These are phyloP conservation scores for Aspergillus oerlinghausenensis DNA, from an alignment of 2,329 filamentous ascomycete species.

Conservation along the genomic window DNA sequence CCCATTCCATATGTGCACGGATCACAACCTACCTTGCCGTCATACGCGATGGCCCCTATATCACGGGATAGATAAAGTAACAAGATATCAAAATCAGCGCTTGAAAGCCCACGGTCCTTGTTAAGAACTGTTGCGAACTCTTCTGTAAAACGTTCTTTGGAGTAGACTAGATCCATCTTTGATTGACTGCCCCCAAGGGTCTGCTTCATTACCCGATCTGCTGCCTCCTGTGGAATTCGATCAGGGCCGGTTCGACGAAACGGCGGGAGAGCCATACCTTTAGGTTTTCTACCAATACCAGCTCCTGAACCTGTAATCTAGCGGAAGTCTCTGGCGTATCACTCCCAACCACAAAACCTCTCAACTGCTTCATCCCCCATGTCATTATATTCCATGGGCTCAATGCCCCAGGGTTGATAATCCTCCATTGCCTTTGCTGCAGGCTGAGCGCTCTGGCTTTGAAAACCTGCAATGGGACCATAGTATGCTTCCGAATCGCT, in stretches of 20 bases:
- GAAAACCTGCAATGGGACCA: slow-evolving; percentile 70
- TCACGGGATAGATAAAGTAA: slow-evolving; percentile 67
- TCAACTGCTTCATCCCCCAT: slow-evolving; percentile 71
- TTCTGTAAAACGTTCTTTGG: slow-evolving; percentile 59
- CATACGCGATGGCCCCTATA: slow-evolving; percentile 48
- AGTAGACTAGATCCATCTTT: slow-evolving; percentile 63
- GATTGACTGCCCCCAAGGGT: slow-evolving; percentile 42
- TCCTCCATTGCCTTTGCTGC: slow-evolving; percentile 64
- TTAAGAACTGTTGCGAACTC: slow-evolving; percentile 54
- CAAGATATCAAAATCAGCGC: slow-evolving; percentile 65
- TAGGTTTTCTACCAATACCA: slow-evolving; percentile 53
- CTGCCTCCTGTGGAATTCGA: slow-evolving; percentile 42
- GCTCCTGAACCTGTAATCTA: slow-evolving; percentile 36
- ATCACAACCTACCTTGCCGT: slow-evolving; percentile 38
- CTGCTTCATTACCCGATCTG: slow-evolving; percentile 50
- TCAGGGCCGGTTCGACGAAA: slow-evolving; percentile 15
- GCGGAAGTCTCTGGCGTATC: slow-evolving; percentile 26
- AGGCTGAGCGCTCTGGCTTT: slow-evolving; percentile 62
- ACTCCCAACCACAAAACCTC: slow-evolving; percentile 49
- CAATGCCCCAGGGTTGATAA: slow-evolving; percentile 38
- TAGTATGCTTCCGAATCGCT: slow-evolving; percentile 61
- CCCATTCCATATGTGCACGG: slow-evolving; percentile 2
- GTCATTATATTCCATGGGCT: slow-evolving; percentile 65
- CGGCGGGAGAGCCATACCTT: slow-evolving; percentile 40
- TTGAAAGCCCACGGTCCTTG: slow-evolving; percentile 49